A percentile compares a stretch with the other conserved stretches of the same genome.
These are phyloP conservation scores for Cryptococcus hybrid DNA, from an alignment of 1,284 basidiomycete species.

Conservation along the genomic window DNA sequence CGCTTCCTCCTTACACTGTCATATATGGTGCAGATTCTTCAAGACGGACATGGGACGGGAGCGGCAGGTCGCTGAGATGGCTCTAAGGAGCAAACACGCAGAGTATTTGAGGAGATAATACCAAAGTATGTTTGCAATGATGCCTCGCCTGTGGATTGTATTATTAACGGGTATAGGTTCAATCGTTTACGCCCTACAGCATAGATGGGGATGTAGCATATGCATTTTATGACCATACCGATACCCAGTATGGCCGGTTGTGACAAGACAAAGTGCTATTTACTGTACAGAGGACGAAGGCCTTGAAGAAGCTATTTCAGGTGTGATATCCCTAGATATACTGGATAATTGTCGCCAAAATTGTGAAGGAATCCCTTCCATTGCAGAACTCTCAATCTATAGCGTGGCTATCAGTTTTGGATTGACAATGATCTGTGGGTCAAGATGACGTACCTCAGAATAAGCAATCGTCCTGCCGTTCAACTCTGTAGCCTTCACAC, in stretches of 20 bases:
- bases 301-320: no score
- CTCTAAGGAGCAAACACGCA: slow-evolving; percentile 78
- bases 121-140: slow-evolving; percentile 60
- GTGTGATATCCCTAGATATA: neutral
- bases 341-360: slow-evolving; percentile 13
- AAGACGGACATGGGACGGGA: slow-evolving; percentile 76
- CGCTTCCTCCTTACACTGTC: slow-evolving; percentile 78
- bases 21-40: slow-evolving; percentile 74
- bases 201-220: neutral
- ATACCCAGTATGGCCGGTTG: no score
- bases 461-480: slow-evolving; percentile 3
- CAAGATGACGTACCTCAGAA: neutral
- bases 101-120: slow-evolving; percentile 88
- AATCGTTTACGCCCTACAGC: slow-evolving; percentile 16
- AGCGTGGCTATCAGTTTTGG: neutral
- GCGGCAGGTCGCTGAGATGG: slow-evolving; percentile 76
- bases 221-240: neutral
- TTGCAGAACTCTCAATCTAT: slow-evolving; percentile 1
- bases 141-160: slow-evolving; percentile 1
- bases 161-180: slow-evolving; percentile 8
- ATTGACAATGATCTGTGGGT: neutral
- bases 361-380: neutral
- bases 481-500: neutral
- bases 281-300: no score
- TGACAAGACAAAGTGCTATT: no score